phyloP scores from a whole-genome alignment of 768 basidiomycete genomes.

The Clitopilus hobsonii region DNA sequence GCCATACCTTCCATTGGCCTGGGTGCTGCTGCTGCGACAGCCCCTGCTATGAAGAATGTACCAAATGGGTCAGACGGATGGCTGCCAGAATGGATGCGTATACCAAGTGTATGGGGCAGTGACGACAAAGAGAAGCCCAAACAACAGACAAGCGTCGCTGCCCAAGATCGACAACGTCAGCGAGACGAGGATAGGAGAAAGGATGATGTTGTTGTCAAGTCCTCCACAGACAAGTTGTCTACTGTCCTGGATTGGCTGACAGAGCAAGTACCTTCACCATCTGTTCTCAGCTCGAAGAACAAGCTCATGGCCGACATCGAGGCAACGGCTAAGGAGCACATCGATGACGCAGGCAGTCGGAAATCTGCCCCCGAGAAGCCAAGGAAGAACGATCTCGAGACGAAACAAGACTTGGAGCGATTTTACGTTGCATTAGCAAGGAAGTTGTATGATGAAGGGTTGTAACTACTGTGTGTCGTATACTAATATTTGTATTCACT shows the following conservation, averaged over 20 bases:
- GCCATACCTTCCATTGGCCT: constrained; percentile 42
- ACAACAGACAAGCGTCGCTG: constrained; percentile 23
- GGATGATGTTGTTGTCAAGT: constrained; percentile 52
- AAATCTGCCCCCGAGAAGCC: constrained; percentile 18
- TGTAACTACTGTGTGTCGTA: constrained; percentile 35
- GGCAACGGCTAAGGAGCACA: constrained; percentile 15
- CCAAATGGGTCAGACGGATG: constrained; percentile 26
- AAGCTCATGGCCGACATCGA: constrained; percentile 8
- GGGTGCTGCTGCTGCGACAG: constrained; percentile 15
- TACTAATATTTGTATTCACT: neutral
- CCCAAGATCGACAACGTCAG: constrained; percentile 14
- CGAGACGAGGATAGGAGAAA: constrained; percentile 14
- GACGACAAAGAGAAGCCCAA: constrained; percentile 41
- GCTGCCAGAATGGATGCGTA: constrained; percentile 60
- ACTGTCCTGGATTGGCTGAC: constrained; percentile 78
- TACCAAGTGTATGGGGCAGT: constrained; percentile 57
- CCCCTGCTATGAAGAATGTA: neutral
- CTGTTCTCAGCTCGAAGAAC: constrained; percentile 7
- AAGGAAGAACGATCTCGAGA: constrained; percentile 46
- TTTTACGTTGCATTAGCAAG: constrained; percentile 87
- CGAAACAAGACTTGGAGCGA: constrained; percentile 76
- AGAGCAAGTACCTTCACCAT: constrained; percentile 55
- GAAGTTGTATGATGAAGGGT: constrained; percentile 90
- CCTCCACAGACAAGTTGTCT: constrained; percentile 69
- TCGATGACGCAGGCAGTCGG: constrained; percentile 14